Evolutionary conservation across 345 rosid genomes (phyloP), one percentile per base, ranked within the genome.

Genomic region (Passiflora organensis): DNA sequence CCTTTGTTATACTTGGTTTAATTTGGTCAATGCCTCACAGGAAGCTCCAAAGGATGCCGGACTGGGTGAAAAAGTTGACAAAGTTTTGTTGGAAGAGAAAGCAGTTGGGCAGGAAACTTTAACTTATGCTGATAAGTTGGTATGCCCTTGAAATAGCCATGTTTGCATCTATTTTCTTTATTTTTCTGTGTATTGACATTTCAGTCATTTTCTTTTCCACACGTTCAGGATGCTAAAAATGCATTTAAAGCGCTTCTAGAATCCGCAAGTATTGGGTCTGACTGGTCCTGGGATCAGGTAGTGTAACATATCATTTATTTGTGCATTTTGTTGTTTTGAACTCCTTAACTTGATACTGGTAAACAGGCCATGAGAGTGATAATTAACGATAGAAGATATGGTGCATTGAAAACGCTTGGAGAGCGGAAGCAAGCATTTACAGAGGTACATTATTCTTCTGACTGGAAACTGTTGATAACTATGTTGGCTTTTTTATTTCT

Each of bases 271-370:
- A 80, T 93, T 69, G 82, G 86, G 58, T 70, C 89, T 71, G 96
- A 86, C 79, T 93, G 94, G 95, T 81, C 89, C 43, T 93, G 99
- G 99, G 99, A 93, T 61, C 99, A 88, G 86, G 98, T 91, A 69
- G 15, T 73, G 55, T 55, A 65, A 24, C 65, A 49, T 6, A 28
- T 48, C 12, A 24, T 19, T 48, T 21, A 6, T 63, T 50, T 43
- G 55, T 14, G 47, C 32, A 55, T 47, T 53, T 54, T 38, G 48
- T 53, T 21, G 39, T 46, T 47, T 48, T 28, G 39, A 64, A 42
- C 51, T 53, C 39, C 51, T 58, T 78, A 43, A 72, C 32, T 48
- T 48, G 65, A 58, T 17, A 68, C 36, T 55, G 71, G 45, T 65
- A 49, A 23, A 54, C 77, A 87, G 97, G 87, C 96, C 51, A 73